Percentiles rank a stretch among this genome's conserved stretches.
These are phyloP conservation scores for Fragaria vesca DNA, from an alignment of 306 rosid genomes.

Conservation along the genomic window DNA sequence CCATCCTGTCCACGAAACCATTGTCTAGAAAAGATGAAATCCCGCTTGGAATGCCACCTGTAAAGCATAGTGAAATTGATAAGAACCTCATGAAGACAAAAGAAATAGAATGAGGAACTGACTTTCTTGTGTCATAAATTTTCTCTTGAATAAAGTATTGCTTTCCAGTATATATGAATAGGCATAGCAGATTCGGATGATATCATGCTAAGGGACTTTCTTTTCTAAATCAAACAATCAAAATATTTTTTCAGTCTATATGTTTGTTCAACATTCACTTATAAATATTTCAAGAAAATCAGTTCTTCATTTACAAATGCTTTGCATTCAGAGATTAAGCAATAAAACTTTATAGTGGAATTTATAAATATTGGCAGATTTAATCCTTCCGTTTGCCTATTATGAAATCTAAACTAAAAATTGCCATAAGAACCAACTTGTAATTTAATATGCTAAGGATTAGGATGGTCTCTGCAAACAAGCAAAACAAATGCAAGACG, in stretches of 20 bases:
- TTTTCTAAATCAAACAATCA: background rate
- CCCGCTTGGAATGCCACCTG: slow-evolving; percentile 93
- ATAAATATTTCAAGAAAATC: background rate
- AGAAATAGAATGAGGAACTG: slow-evolving; percentile 9
- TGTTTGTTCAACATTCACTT: background rate
- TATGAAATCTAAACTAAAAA: background rate
- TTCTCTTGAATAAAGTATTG: background rate
- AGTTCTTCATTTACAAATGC: background rate
- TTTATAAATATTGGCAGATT: background rate
- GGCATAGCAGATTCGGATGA: background rate
- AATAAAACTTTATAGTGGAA: background rate
- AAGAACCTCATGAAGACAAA: slow-evolving; percentile 6
- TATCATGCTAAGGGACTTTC: background rate
- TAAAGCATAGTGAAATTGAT: slow-evolving; percentile 12
- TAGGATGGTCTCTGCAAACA: background rate
- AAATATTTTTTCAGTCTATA: background rate
- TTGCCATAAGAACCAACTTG: background rate
- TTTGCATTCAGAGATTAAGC: background rate
- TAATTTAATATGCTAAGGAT: background rate
- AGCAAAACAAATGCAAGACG: background rate
- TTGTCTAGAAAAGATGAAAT: slow-evolving; percentile 88
- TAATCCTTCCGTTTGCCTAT: background rate
- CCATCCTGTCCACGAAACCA: slow-evolving; percentile 96
- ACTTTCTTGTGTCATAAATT: background rate
- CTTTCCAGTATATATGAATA: background rate